Conservation (phyloP, 2,329 filamentous ascomycete genomes). For the Penicillium sumatraense region DNA sequence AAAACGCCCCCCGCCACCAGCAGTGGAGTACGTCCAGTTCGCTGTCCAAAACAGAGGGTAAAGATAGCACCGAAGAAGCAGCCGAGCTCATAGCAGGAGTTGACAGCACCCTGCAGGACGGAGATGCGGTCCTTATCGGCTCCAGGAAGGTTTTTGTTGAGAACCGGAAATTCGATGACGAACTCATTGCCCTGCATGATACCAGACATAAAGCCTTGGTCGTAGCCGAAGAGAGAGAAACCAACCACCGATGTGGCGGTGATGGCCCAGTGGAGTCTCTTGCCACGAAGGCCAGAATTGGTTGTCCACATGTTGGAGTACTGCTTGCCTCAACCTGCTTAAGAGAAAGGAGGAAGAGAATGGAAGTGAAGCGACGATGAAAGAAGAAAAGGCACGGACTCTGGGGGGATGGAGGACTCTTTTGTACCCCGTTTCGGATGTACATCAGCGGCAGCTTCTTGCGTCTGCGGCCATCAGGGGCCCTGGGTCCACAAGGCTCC, state of each 20-base stretch:
- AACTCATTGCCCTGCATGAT: constrained; percentile 26
- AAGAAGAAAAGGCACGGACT: not conserved
- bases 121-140: constrained; percentile 32
- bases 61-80: constrained; percentile 33
- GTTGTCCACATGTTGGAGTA: constrained; percentile 29
- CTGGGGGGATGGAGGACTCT: not conserved
- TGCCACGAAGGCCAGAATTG: constrained; percentile 22
- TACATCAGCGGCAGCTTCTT: not conserved
- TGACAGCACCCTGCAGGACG: constrained; percentile 54
- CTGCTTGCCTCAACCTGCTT: not conserved
- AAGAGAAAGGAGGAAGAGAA: not conserved
- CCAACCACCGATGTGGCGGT: constrained; percentile 39
- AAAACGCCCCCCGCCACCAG: constrained; percentile 60
- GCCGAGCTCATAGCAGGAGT: constrained; percentile 56
- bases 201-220: constrained; percentile 29
- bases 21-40: constrained; percentile 37
- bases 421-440: not conserved
- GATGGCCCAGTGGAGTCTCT: constrained; percentile 22
- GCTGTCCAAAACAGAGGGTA: constrained; percentile 23
- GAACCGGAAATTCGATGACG: constrained; percentile 16
- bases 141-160: constrained; percentile 7
- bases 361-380: not conserved
- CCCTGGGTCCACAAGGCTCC: not conserved
- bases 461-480: not conserved
- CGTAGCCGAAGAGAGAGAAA: constrained; percentile 51